phyloP scores from a whole-genome alignment of 2,329 filamentous ascomycete species.

The Aspergillus quadrilineatus region DNA sequence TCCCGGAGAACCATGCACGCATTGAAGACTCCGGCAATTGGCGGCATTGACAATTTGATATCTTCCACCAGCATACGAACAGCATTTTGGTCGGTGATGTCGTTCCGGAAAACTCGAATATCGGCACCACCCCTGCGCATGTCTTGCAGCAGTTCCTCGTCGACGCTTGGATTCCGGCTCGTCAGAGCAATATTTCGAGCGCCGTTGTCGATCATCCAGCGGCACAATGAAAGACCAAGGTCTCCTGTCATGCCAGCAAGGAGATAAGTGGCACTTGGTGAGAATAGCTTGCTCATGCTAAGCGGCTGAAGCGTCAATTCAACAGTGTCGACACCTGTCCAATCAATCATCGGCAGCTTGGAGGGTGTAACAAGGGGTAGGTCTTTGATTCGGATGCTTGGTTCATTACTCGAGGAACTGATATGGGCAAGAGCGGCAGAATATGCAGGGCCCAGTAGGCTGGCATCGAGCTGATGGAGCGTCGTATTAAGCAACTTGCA shows the following conservation, averaged over 20 bases:
- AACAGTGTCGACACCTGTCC: neutral
- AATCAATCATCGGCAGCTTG: neutral
- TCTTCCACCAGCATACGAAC: neutral
- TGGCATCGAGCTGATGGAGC: too few species aligned
- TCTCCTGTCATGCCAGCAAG: slow-evolving; percentile 2
- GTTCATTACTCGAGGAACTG: too few species aligned
- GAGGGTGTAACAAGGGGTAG: neutral
- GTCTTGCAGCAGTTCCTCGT: neutral
- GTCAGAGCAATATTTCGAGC: slow-evolving; percentile 2
- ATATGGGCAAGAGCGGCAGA: too few species aligned
- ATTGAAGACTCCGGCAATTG: neutral
- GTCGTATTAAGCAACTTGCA: too few species aligned
- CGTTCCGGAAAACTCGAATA: neutral
- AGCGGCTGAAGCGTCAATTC: too few species aligned
- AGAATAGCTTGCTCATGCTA: neutral
- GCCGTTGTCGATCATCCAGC: slow-evolving; percentile 2
- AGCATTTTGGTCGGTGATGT: neutral
- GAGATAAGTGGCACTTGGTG: neutral
- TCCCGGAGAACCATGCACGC: neutral
- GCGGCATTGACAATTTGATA: neutral
- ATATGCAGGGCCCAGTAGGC: too few species aligned
- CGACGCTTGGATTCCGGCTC: neutral
- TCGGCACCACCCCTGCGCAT: neutral
- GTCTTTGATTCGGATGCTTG: neutral
- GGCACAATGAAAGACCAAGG: slow-evolving; percentile 1